Evolutionary conservation across 2,329 filamentous ascomycete genomes (phyloP).

Genomic region (Aspergillus sclerotialis): DNA sequence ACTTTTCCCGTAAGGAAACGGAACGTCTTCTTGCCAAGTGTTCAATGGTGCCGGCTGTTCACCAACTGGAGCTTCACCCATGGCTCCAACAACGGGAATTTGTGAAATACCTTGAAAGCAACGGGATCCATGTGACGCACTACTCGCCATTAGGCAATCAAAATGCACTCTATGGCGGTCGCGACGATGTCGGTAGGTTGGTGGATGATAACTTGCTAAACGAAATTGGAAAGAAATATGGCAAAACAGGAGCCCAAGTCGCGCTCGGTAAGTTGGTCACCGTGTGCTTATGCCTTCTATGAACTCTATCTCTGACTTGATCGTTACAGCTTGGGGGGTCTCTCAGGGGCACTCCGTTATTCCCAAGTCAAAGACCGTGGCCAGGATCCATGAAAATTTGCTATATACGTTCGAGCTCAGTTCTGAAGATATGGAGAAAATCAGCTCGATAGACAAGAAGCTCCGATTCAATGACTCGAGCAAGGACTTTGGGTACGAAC

Average conservation of each 20-base stretch:
- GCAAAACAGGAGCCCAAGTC: constrained; percentile 14
- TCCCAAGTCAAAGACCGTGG: constrained; percentile 35
- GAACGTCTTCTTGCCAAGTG: constrained; percentile 35
- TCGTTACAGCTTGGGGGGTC: constrained; percentile 43
- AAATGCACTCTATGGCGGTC: constrained; percentile 37
- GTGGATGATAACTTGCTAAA: constrained; percentile 13
- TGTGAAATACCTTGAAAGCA: constrained; percentile 6
- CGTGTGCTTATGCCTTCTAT: neutral
- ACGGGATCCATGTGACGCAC: constrained; percentile 15
- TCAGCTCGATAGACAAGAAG: constrained; percentile 32
- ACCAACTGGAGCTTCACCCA: constrained; percentile 19
- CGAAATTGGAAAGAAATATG: constrained; percentile 16
- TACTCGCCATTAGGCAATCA: constrained; percentile 26
- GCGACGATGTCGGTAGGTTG: constrained; percentile 19
- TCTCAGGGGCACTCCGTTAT: constrained; percentile 38
- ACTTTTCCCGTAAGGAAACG: constrained; percentile 38
- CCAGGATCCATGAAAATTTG: constrained; percentile 25
- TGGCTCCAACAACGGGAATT: constrained; percentile 17
- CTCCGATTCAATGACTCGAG: constrained; percentile 12
- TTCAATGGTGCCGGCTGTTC: constrained; percentile 20
- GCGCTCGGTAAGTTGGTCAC: constrained; percentile 7
- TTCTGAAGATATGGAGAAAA: constrained; percentile 45
- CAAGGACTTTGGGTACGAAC: constrained; percentile 7
- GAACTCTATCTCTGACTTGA: too few relatives aligned
- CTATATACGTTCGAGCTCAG: constrained; percentile 49